Percentiles rank a stretch among this genome's conserved stretches.
phyloP scores from a whole-genome alignment of 177 flowering plant genomes.

The Tripterygium wilfordii region DNA sequence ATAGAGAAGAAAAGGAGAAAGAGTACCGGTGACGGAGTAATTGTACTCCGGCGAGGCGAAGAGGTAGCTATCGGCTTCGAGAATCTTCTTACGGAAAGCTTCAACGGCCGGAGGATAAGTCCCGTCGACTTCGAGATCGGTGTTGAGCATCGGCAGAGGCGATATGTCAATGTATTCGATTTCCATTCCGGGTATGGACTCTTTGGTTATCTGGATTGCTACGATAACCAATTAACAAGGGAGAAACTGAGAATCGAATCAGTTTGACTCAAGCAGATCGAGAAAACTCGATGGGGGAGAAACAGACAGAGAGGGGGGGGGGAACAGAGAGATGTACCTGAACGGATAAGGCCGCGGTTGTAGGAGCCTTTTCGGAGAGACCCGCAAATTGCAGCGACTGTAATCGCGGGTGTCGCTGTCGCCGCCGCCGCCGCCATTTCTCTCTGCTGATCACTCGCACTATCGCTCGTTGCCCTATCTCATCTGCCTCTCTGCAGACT shows the following conservation, averaged over 20 bases:
- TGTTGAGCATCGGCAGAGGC: slow-evolving; percentile 69
- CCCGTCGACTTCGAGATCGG: slow-evolving; percentile 76
- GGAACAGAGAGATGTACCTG: slow-evolving; percentile 20
- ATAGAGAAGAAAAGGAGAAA: too few species aligned
- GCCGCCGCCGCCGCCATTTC: slow-evolving; percentile 13
- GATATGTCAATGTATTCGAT: slow-evolving; percentile 71
- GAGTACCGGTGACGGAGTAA: slow-evolving; percentile 71
- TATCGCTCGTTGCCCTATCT: too few species aligned
- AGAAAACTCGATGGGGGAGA: neutral
- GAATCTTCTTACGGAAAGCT: slow-evolving; percentile 67
- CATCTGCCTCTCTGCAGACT: too few species aligned
- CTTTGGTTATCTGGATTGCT: slow-evolving; percentile 55
- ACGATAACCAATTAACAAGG: neutral
- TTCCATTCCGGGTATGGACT: slow-evolving; percentile 51
- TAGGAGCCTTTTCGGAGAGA: slow-evolving; percentile 43
- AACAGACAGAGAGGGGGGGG: neutral
- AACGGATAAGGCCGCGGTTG: slow-evolving; percentile 43
- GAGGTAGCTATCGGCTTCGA: slow-evolving; percentile 57
- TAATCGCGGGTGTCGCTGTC: slow-evolving; percentile 21
- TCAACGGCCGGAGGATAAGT: slow-evolving; percentile 71
- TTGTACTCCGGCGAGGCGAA: slow-evolving; percentile 94
- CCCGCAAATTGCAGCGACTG: slow-evolving; percentile 44
- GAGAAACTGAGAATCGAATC: neutral
- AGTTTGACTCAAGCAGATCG: neutral
- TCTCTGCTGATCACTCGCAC: too few species aligned